Conservation (phyloP, 2,329 filamentous ascomycete genomes). For the Macrophomina pseudophaseolina region DNA sequence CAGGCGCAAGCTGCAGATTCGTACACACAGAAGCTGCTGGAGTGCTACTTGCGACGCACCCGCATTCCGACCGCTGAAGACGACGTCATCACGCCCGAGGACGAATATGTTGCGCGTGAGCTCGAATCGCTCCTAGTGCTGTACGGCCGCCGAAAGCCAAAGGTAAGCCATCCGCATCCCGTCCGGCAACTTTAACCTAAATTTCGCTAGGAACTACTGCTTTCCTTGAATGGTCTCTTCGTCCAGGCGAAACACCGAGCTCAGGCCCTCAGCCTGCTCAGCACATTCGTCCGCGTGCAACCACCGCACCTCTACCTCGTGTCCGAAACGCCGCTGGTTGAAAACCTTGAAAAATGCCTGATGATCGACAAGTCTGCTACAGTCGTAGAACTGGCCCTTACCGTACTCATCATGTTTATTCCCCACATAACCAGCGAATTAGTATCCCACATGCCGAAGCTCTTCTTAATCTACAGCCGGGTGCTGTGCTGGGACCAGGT, state of each 20-base stretch:
- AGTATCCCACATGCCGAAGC: constrained; percentile 67
- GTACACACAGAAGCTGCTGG: constrained; percentile 60
- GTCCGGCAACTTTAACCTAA: neutral
- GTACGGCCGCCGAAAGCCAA: constrained; percentile 72
- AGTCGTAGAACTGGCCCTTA: constrained; percentile 75
- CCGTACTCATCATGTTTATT: constrained; percentile 78
- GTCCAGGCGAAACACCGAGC: constrained; percentile 68
- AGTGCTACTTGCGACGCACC: constrained; percentile 51
- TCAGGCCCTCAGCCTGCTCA: constrained; percentile 69
- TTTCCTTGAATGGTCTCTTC: constrained; percentile 68
- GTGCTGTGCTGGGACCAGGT: constrained; percentile 77
- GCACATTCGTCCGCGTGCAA: constrained; percentile 74
- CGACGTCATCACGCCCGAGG: constrained; percentile 47
- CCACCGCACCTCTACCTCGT: constrained; percentile 80
- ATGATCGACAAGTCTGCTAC: constrained; percentile 79
- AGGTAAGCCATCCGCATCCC: constrained; percentile 43
- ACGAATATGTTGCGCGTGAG: constrained; percentile 55
- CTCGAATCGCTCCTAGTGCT: constrained; percentile 58
- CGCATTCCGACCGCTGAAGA: constrained; percentile 44
- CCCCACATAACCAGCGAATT: constrained; percentile 79
- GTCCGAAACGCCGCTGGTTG: constrained; percentile 72
- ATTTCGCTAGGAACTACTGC: constrained; percentile 65
- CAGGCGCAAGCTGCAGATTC: constrained; percentile 51
- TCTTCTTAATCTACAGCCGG: constrained; percentile 83
- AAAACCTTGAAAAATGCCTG: constrained; percentile 73